Evolutionary conservation across 2,329 filamentous ascomycete species (phyloP).

Genomic region (Botryotinia calthae): DNA sequence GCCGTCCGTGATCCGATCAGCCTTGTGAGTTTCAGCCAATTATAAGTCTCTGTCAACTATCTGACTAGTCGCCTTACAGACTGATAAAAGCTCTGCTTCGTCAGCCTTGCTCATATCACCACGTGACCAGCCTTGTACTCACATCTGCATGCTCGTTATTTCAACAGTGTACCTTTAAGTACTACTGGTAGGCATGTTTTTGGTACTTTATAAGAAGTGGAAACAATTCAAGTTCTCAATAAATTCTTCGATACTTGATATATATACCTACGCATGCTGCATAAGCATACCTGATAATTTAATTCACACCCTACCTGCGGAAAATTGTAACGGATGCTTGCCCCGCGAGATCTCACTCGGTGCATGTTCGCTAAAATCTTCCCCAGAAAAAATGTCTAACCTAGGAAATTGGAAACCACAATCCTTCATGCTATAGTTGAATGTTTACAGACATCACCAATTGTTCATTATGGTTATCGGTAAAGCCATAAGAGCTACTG

Average conservation of each 20-base stretch:
- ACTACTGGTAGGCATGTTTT: not conserved
- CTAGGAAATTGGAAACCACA: not conserved
- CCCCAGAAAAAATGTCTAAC: not conserved
- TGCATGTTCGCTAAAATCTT: slow-evolving; percentile 6
- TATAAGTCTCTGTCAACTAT: not conserved
- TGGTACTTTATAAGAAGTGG: not conserved
- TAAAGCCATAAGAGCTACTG: slow-evolving; percentile 34
- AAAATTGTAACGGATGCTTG: not conserved
- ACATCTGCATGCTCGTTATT: not conserved
- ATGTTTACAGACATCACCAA: not conserved
- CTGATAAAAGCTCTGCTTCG: not conserved
- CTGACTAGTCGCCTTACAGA: not conserved
- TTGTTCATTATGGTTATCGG: slow-evolving; percentile 32
- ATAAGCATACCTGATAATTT: not conserved
- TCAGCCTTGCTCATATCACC: not conserved
- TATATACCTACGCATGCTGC: not conserved
- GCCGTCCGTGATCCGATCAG: not conserved
- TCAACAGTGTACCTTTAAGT: not conserved
- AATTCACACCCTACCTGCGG: not conserved
- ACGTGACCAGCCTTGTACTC: not conserved
- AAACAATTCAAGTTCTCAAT: not conserved
- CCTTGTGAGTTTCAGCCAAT: not conserved
- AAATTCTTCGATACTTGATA: not conserved
- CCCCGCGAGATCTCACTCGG: not conserved
- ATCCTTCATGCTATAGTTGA: not conserved